phyloP scores from a whole-genome alignment of 805 yeast genomes.

The Hermanozyma aechmeae region DNA sequence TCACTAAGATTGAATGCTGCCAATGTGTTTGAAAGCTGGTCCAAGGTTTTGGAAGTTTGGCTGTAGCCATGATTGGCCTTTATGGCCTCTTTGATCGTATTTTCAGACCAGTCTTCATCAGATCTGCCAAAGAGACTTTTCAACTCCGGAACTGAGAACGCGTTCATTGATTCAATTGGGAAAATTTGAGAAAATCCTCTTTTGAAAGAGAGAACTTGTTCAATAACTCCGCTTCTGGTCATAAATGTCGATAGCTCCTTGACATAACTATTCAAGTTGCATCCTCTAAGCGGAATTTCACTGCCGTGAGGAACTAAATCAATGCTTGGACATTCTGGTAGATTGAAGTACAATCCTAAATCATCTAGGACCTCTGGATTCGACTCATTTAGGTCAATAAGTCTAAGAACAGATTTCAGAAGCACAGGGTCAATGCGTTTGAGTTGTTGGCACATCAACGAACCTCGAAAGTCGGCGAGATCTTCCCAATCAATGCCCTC shows the following conservation, averaged over 20 bases:
- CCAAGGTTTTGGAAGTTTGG: slow-evolving; percentile 56
- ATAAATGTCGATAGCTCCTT: slow-evolving; percentile 47
- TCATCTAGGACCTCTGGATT: no score
- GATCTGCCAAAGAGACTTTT: slow-evolving; percentile 63
- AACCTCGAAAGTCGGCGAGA: no score
- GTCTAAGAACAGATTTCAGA: neutral
- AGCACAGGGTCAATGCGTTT: neutral
- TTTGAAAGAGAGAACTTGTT: slow-evolving; percentile 63
- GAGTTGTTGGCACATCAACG: neutral
- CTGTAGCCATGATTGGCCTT: slow-evolving; percentile 89
- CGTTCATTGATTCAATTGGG: slow-evolving; percentile 61
- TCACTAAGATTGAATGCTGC: slow-evolving; percentile 42
- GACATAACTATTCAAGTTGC: slow-evolving; percentile 53
- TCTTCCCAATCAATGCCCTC: no score
- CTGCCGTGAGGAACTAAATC: slow-evolving; percentile 53
- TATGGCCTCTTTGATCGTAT: slow-evolving; percentile 49
- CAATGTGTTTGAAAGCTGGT: slow-evolving; percentile 54
- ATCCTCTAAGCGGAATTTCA: slow-evolving; percentile 35
- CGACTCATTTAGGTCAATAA: no score
- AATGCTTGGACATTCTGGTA: slow-evolving; percentile 62
- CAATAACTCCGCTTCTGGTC: slow-evolving; percentile 51
- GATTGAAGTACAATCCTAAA: no score
- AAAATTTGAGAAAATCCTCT: slow-evolving; percentile 78
- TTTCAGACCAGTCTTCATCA: slow-evolving; percentile 79
- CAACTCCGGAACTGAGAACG: slow-evolving; percentile 71